These are phyloP conservation scores for Trametopsis cervina DNA, from an alignment of 768 basidiomycete species.

Conservation along the genomic window DNA sequence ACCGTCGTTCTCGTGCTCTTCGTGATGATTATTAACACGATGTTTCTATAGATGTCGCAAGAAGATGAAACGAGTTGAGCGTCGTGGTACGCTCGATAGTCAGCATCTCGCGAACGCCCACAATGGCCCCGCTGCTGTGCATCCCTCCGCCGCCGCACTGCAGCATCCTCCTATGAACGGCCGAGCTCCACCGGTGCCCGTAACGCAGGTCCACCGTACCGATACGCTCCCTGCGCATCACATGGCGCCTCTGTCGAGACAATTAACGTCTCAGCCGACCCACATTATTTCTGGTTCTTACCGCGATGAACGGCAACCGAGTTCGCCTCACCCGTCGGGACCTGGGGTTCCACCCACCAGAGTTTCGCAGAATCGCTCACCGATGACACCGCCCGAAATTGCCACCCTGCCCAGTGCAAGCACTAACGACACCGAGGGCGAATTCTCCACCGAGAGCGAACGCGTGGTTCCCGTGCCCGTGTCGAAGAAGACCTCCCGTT, in stretches of 20 bases:
- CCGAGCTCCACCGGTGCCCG: constrained; percentile 4
- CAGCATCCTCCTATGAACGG: constrained; percentile 15
- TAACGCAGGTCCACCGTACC: constrained; percentile 18
- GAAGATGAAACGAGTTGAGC: constrained; percentile 81
- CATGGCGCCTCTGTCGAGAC: constrained; percentile 15
- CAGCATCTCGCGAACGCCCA: constrained; percentile 17
- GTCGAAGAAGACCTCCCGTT: constrained; percentile 1
- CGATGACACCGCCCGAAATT: constrained; percentile 21
- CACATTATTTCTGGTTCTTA: constrained; percentile 14
- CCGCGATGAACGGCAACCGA: constrained; percentile 12
- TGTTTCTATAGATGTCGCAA: constrained; percentile 63
- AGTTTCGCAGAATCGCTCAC: constrained; percentile 7
- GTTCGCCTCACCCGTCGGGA: constrained; percentile 9
- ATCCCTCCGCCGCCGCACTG: constrained; percentile 17
- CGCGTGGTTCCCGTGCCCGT: not conserved
- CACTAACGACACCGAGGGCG: constrained; percentile 19
- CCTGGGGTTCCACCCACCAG: constrained; percentile 7
- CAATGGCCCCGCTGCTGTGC: constrained; percentile 19
- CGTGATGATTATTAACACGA: not conserved
- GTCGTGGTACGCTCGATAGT: constrained; percentile 56
- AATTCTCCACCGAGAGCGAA: constrained; percentile 11
- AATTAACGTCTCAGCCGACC: constrained; percentile 16
- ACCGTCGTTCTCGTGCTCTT: not conserved
- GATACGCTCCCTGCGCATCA: constrained; percentile 22
- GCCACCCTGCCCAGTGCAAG: constrained; percentile 17